Evolutionary conservation across 495 filamentous ascomycete genomes (phyloP).

Genomic region (Aspergillus panamensis): DNA sequence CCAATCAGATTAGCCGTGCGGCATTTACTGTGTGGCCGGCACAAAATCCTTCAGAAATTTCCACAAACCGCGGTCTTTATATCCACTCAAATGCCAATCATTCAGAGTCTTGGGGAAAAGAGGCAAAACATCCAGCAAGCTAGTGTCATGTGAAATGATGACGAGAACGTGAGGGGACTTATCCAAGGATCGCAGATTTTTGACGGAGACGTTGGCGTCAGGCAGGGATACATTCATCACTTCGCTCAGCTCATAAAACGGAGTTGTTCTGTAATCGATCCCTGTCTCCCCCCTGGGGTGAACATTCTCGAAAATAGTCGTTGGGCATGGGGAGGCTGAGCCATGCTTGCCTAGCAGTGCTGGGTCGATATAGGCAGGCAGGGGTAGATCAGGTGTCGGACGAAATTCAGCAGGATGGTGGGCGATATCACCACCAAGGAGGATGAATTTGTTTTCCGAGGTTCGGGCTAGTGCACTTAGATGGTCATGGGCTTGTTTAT

Average conservation of each 20-base stretch:
- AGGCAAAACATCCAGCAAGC: neutral
- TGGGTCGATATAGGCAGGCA: conserved; percentile 5
- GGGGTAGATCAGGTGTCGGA: neutral
- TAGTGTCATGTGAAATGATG: conserved; percentile 3
- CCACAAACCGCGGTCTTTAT: neutral
- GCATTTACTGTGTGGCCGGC: too few species aligned
- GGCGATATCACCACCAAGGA: conserved; percentile 10
- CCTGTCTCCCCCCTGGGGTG: neutral
- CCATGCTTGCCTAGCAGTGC: neutral
- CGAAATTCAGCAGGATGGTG: conserved; percentile 5
- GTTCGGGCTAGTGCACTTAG: conserved; percentile 4
- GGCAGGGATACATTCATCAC: neutral
- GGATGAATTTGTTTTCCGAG: conserved; percentile 5
- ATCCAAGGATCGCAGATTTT: neutral
- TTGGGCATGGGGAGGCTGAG: neutral
- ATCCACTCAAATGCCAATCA: conserved; percentile 9
- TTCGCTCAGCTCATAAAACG: conserved; percentile 1
- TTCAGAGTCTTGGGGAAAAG: neutral
- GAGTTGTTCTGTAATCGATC: neutral
- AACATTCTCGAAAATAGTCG: neutral
- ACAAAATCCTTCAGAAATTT: conserved; percentile 41
- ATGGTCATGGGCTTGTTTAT: neutral
- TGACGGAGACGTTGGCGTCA: neutral
- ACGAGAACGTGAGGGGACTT: neutral
- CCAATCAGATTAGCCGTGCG: too few species aligned